A percentile compares a stretch with the other conserved stretches of the same genome.
Evolutionary conservation across 306 rosid genomes (phyloP).

Genomic region (Trifolium dubium): DNA sequence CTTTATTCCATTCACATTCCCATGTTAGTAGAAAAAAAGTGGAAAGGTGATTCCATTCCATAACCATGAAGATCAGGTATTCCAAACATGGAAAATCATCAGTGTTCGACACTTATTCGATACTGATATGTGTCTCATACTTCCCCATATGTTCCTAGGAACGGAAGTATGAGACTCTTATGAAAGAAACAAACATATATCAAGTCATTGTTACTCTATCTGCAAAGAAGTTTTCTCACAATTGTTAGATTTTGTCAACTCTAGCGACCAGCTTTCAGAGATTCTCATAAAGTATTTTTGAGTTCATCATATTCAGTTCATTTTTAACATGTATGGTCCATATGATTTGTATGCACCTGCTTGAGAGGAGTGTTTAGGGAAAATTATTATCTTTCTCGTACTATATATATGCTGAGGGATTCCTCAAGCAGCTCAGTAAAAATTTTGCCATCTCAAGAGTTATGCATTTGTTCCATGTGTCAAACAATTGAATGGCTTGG

Average conservation of each 20-base stretch:
- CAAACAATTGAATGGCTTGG: constrained; percentile 32
- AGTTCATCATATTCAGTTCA: background rate
- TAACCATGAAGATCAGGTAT: background rate
- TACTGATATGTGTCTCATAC: background rate
- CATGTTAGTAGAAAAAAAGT: background rate
- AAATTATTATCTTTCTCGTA: background rate
- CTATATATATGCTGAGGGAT: background rate
- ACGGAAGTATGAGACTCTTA: background rate
- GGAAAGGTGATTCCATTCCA: constrained; percentile 12
- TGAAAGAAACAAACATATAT: constrained; percentile 1
- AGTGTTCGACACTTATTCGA: background rate
- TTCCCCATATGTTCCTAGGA: background rate
- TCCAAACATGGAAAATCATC: background rate
- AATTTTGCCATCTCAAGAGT: background rate
- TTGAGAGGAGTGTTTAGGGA: background rate
- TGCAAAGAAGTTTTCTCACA: background rate
- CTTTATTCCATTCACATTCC: constrained; percentile 15
- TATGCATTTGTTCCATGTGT: constrained; percentile 24
- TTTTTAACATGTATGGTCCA: background rate
- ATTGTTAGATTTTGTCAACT: background rate
- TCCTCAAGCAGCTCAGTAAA: background rate
- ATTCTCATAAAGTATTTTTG: background rate
- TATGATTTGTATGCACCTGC: background rate
- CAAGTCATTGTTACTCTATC: background rate
- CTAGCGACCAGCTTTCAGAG: background rate